phyloP scores from a whole-genome alignment of 306 rosid species.

The Gynostemma pentaphyllum region DNA sequence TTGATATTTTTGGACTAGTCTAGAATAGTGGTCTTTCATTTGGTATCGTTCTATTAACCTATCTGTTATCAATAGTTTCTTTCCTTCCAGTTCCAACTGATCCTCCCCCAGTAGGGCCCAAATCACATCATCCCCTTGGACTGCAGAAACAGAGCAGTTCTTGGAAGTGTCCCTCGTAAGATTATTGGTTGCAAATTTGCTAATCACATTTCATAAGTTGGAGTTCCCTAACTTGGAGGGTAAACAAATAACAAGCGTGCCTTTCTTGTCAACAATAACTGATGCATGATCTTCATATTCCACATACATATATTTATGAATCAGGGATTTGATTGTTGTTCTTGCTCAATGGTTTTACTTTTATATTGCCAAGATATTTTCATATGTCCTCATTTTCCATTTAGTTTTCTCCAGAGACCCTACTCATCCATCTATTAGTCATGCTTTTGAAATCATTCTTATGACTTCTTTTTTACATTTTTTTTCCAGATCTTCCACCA shows the following conservation, averaged over 20 bases:
- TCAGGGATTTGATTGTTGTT: background rate
- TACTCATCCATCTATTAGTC: background rate
- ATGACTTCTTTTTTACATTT: constrained; percentile 1
- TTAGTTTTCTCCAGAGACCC: background rate
- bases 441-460: background rate
- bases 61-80: too few species aligned
- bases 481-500: constrained; percentile 55
- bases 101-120: too few species aligned
- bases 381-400: background rate
- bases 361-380: background rate
- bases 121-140: background rate
- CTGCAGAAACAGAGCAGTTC: background rate
- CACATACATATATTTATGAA: too few species aligned
- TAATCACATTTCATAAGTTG: too few species aligned
- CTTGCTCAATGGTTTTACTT: too few species aligned
- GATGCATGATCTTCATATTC: background rate
- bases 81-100: too few species aligned
- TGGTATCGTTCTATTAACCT: too few species aligned
- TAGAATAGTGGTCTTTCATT: too few species aligned
- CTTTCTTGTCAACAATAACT: too few species aligned
- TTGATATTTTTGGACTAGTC: too few species aligned
- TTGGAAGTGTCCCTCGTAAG: background rate
- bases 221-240: too few species aligned
- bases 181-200: background rate
- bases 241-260: background rate